Conservation (phyloP, 768 basidiomycete genomes). For the Panellus pusillus region DNA sequence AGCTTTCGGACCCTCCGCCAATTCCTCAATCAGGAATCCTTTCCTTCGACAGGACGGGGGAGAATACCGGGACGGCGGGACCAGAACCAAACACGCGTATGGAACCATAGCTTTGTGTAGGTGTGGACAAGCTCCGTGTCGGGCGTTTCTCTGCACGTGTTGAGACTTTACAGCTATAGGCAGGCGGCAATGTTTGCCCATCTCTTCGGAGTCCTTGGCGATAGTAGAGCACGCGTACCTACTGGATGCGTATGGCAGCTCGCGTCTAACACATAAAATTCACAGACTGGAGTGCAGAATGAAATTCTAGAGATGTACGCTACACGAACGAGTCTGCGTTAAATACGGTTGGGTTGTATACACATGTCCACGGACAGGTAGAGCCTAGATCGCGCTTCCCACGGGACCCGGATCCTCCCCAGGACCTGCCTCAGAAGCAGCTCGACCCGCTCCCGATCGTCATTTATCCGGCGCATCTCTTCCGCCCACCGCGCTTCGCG, state of each 20-base stretch:
- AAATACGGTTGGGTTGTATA: no score
- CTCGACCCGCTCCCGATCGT: constrained; percentile 69
- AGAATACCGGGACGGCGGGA: background rate
- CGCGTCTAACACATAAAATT: no score
- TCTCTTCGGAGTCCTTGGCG: background rate
- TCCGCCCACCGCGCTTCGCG: constrained; percentile 69
- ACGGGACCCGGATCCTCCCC: constrained; percentile 23
- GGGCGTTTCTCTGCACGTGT: background rate
- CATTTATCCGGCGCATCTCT: constrained; percentile 63
- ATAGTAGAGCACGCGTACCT: background rate
- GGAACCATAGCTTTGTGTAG: background rate
- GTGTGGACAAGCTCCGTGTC: background rate
- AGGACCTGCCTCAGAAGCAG: constrained; percentile 66
- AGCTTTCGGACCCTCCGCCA: background rate
- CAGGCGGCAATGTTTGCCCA: constrained; percentile 4
- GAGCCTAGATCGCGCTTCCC: constrained; percentile 9
- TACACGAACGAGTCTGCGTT: no score
- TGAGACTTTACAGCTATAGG: background rate
- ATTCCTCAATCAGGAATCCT: background rate
- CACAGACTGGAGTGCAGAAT: no score
- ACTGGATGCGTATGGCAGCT: no score
- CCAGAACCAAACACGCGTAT: background rate
- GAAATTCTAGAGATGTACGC: no score
- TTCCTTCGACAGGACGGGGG: background rate
- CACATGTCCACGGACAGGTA: no score